Conservation (phyloP, 805 yeast genomes). For the Suhomyces xylopsoci region DNA sequence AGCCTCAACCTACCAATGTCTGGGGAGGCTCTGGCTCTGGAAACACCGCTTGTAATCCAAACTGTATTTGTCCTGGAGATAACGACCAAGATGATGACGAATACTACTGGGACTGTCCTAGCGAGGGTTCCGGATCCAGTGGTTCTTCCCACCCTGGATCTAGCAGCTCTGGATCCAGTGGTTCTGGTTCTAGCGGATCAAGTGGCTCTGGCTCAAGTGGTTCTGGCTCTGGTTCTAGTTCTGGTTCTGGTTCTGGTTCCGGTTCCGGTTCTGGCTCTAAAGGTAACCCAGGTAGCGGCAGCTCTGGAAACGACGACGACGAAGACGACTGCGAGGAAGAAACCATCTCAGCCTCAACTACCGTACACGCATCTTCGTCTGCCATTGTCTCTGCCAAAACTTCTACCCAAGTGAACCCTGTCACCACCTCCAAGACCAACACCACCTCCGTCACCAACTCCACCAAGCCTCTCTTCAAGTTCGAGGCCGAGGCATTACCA, state of each 20-base stretch:
- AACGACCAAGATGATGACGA: conserved; percentile 9
- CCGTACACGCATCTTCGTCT: background rate
- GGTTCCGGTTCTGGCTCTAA: conserved; percentile 8
- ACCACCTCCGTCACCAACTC: conserved; percentile 1
- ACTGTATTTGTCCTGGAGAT: conserved; percentile 11
- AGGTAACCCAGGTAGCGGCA: conserved; percentile 4
- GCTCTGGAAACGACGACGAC: conserved; percentile 9
- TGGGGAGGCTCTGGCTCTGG: conserved; percentile 11
- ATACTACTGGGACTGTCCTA: conserved; percentile 8
- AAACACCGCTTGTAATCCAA: conserved; percentile 6
- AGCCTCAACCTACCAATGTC: conserved; percentile 5
- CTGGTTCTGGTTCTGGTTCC: conserved; percentile 5
- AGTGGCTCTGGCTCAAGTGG: background rate
- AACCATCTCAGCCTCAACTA: background rate
- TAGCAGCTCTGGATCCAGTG: background rate
- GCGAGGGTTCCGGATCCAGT: background rate
- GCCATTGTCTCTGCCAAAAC: background rate
- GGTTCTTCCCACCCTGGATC: background rate
- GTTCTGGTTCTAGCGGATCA: conserved; percentile 3
- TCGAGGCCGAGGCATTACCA: background rate
- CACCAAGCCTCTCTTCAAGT: conserved; percentile 2
- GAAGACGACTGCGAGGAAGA: conserved; percentile 11
- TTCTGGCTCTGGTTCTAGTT: background rate
- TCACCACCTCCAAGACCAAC: conserved; percentile 1
- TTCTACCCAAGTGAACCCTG: background rate